phyloP scores from a whole-genome alignment of 2,329 filamentous ascomycete genomes.

The Aurifilum marmelostoma region DNA sequence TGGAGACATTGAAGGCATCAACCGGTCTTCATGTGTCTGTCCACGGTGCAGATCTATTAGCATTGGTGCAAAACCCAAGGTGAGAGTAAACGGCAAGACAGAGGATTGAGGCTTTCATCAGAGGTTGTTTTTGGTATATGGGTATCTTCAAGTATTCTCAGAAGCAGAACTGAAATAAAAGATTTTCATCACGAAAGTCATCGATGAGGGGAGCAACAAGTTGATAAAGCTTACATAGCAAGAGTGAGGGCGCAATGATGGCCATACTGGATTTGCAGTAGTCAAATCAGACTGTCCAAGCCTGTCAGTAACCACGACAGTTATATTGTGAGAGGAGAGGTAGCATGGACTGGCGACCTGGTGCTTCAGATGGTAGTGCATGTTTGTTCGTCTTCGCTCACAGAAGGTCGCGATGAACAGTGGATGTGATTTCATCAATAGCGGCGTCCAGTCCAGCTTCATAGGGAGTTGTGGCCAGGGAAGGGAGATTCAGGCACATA shows the following conservation, averaged over 20 bases:
- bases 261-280: background rate
- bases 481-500: conserved; percentile 12
- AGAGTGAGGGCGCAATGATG: background rate
- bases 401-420: conserved; percentile 61
- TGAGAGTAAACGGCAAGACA: background rate
- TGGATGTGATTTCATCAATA: conserved; percentile 61
- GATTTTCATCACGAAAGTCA: conserved; percentile 65
- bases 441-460: conserved; percentile 35
- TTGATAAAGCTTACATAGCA: conserved; percentile 28
- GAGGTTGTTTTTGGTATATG: conserved; percentile 68
- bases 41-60: conserved; percentile 13
- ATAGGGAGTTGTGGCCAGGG: background rate
- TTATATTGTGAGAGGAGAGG: conserved; percentile 10
- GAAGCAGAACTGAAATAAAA: conserved; percentile 74
- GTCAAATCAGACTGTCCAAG: conserved; percentile 3
- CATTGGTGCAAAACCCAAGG: background rate
- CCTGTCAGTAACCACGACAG: conserved; percentile 20
- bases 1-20: background rate
- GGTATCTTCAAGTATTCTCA: conserved; percentile 68
- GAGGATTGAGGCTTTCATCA: conserved; percentile 43
- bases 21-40: conserved; percentile 1
- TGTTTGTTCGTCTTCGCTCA: conserved; percentile 66
- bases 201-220: background rate
- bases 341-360: conserved; percentile 30
- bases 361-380: conserved; percentile 77